Conservation (phyloP, 345 rosid genomes). For the Populus nigra region DNA sequence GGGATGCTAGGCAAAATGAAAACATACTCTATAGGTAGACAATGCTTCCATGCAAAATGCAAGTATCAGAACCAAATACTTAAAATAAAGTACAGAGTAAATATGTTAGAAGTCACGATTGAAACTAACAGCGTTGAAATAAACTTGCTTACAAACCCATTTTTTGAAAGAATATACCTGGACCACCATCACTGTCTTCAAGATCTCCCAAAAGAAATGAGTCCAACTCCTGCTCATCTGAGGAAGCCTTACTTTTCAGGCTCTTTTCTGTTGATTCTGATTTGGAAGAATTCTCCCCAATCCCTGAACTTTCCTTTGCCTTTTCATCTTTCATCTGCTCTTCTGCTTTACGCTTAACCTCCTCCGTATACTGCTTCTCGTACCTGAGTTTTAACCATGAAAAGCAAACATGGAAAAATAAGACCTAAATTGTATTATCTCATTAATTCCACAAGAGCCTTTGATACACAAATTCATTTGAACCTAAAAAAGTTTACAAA, state of each 20-base stretch:
- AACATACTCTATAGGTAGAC: not conserved
- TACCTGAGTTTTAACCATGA: constrained; percentile 16
- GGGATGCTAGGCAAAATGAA: not conserved
- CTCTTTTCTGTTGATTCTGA: constrained; percentile 42
- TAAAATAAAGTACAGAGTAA: not conserved
- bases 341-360: constrained; percentile 61
- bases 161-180: constrained; percentile 40
- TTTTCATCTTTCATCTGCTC: constrained; percentile 46
- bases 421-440: not conserved
- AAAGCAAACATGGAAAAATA: not conserved
- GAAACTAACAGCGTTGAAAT: not conserved
- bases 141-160: not conserved
- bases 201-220: constrained; percentile 85
- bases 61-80: not conserved
- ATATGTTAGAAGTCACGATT: not conserved
- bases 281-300: constrained; percentile 30
- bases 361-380: constrained; percentile 77
- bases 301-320: constrained; percentile 39
- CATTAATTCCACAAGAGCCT: not conserved
- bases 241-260: constrained; percentile 44
- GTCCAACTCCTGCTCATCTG: constrained; percentile 80
- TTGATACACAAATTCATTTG: not conserved
- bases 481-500: not conserved
- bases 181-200: constrained; percentile 79
- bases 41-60: not conserved